Evolutionary conservation across 129 eudicot species (phyloP).

Genomic region (sunflower (Helianthus annuus)): HanXRQr2.0-SUNRISE NC_035442.2:134422021-134422520

Average conservation of each 20-base stretch:
- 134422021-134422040: conserved; percentile 65
- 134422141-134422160: conserved; percentile 53
- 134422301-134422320: conserved; percentile 81
- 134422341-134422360: conserved; percentile 48
- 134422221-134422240: conserved; percentile 47
- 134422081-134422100: conserved; percentile 2
- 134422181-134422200: conserved; percentile 66
- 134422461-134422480: conserved; percentile 54
- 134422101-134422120: neutral
- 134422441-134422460: conserved; percentile 75
- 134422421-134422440: conserved; percentile 44
- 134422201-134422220: conserved; percentile 52
- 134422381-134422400: neutral
- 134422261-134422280: conserved; percentile 78
- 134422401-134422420: neutral
- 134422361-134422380: conserved; percentile 9
- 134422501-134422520: conserved; percentile 69
- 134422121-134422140: conserved; percentile 6
- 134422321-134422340: conserved; percentile 89
- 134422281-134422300: conserved; percentile 89
- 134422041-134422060: conserved; percentile 59
- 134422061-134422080: conserved; percentile 7
- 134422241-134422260: conserved; percentile 59
- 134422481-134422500: conserved; percentile 52
- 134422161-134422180: conserved; percentile 73